Evolutionary conservation across 1,139 yeast species (phyloP).

Genomic region (Geotrichum phurueaensis): DNA sequence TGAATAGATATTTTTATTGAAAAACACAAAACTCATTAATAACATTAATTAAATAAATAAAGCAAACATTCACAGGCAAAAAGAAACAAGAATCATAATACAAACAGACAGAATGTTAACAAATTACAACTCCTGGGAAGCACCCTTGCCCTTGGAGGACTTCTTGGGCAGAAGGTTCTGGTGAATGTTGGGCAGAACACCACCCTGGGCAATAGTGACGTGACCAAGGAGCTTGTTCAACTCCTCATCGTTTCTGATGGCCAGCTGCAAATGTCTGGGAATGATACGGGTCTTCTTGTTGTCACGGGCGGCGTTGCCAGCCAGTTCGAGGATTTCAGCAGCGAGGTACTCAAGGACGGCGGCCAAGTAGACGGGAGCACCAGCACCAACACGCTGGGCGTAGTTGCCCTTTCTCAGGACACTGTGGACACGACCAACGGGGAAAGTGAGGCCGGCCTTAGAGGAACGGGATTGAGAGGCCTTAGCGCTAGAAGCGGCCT

Average conservation of each 20-base stretch:
- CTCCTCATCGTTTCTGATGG: constrained; percentile 97
- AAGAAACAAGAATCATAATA: neutral
- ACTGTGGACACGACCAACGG: constrained; percentile 99
- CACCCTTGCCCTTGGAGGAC: constrained; percentile 11
- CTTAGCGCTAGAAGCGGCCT: constrained; percentile 85
- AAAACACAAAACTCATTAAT: neutral
- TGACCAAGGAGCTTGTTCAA: constrained; percentile 88
- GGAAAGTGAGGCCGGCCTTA: constrained; percentile 98
- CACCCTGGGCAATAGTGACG: constrained; percentile 95
- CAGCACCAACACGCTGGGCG: constrained; percentile 98
- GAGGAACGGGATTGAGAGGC: constrained; percentile 96
- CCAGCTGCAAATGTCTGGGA: constrained; percentile 97
- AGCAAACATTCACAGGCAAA: neutral
- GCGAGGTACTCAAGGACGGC: constrained; percentile 94
- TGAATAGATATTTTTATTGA: neutral
- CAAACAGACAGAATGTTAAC: neutral
- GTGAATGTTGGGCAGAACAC: constrained; percentile 93
- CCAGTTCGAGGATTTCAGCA: constrained; percentile 95
- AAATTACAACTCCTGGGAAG: constrained; percentile 4
- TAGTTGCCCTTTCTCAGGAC: constrained; percentile 95
- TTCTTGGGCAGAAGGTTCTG: constrained; percentile 79
- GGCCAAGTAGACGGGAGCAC: constrained; percentile 93
- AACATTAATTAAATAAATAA: neutral
- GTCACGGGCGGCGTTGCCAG: constrained; percentile 98
- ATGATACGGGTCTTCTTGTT: constrained; percentile 97